Base-by-base conservation (phyloP, 352 stramenopile genomes). In the Phytophthora parvispora region DNA sequence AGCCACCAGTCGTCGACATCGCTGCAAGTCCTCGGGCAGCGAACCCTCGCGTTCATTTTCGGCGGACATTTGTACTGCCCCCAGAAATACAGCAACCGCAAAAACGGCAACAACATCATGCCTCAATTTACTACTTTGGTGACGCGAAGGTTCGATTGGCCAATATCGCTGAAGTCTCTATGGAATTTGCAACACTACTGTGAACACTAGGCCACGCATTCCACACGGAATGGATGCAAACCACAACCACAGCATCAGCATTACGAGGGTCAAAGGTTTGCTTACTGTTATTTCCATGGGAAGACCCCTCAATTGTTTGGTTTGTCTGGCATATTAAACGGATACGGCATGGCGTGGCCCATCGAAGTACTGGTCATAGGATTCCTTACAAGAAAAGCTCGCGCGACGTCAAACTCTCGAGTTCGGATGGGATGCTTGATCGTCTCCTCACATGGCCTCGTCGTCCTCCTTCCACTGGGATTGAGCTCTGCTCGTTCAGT, bases 1-100 rank as follows among this genome's bases (percentile, higher is more conserved):
- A 20, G 67, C 65, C 13, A 91, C 84, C 50, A 90, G 53, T 6
- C 81, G 81, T 13, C 82, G 77, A 57, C 82, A 90, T 62, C 72
- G 72, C 53, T 82, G 77, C 49, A 90, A 66, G 71, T 88, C 79
- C n/a, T 82, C 55, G 9, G 52, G 16, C 27, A 80, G 40, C 40
- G 50, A 56, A 45, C 32, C 31, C 38, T 60, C 56, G n/a, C 27
- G 34, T 38, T 66, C 56, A 22, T 24, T 47, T 29, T 59, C 45
- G 18, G 32, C 43, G 8, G 55, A 36, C 63, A 66, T 71, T 13
- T 47, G 38, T 0, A 42, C 36, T 43, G 36, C 36, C 18, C 48
- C 55, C 48, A 50, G 57, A 71, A 71, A 71, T 71, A 67, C 48
- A 58, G 31, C 53, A 24, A 29, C 28, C 47, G 13, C n/a, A 59